Base-by-base conservation (phyloP, 257 asterid genomes). In the Gentiana straminea region DNA sequence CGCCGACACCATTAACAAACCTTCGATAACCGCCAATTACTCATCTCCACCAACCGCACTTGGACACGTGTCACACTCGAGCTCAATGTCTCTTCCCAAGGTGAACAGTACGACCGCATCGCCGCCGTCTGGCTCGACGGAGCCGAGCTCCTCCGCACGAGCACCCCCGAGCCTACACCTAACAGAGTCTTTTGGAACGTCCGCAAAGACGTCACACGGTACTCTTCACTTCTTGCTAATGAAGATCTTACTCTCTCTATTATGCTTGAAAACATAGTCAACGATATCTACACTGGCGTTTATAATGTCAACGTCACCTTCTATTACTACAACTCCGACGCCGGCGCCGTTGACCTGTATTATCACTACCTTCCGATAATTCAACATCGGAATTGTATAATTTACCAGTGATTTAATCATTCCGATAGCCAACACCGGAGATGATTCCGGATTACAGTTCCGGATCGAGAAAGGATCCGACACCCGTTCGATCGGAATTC, bases 41-140 rank as follows among this genome's bases (percentile, higher is more conserved):
- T 75, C 76, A 37, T 49, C 94, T 12, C 97, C 96, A 11, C 0
- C 8, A 68, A 82, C 59, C 86, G 97, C 77, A 67, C 72, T 0
- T 91, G 96, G 96, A 57, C 95, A 10, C 64, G 73, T 67, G 93
- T 66, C 36, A 60, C 66, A 49, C 71, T 91, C 34, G 88, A 75
- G 15, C 63, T 91, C 81, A 68, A 75, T 13, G 86, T 65, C 66
- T 60, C 90, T 35, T 79, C 86, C 70, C 73, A 70, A 35, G 96
- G 95, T 4, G 73, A 84, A 0, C 87, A 91, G 58, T 77, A 86
- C 64, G 95, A 87, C 48, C 95, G 94, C 58, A 83, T 87, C 64
- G 84, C 95, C 57, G 94, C 84, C 33, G 77, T 87, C n/a, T 84
- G 95, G 95, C 84, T 91, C 60, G 48, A 75, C 64, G 96, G 98